These are phyloP conservation scores for Kwoniella europaea DNA, from an alignment of 768 basidiomycete species.

Conservation along the genomic window DNA sequence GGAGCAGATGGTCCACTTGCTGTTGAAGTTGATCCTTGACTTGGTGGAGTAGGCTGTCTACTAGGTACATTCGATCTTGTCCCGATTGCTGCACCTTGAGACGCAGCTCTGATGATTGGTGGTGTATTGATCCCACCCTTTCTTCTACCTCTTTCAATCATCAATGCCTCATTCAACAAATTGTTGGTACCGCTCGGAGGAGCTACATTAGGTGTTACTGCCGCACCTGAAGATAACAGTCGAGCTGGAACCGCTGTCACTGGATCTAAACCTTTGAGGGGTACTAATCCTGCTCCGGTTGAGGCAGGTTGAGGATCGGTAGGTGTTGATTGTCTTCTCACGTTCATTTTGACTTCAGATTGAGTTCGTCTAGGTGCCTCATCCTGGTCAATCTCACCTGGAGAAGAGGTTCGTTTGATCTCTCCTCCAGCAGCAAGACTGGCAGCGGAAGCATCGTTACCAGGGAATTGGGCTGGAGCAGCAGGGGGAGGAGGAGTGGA, in stretches of 20 bases:
- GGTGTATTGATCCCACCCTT: background rate
- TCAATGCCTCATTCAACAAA: constrained; percentile 25
- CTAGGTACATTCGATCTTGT: constrained; percentile 6
- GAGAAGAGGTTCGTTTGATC: constrained; percentile 7
- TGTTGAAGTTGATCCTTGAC: background rate
- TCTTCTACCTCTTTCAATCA: constrained; percentile 28
- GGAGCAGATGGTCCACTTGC: background rate
- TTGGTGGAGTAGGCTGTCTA: constrained; percentile 25
- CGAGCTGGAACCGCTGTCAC: constrained; percentile 29
- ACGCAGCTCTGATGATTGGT: background rate
- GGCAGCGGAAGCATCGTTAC: background rate
- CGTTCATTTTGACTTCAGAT: constrained; percentile 14
- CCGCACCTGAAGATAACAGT: constrained; percentile 9
- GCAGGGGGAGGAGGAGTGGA: constrained; percentile 8
- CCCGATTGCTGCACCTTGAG: background rate
- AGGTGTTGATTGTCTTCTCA: background rate
- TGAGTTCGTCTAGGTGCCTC: constrained; percentile 6
- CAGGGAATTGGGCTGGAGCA: background rate
- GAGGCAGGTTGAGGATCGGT: background rate
- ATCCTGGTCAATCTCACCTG: constrained; percentile 3
- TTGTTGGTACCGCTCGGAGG: constrained; percentile 18
- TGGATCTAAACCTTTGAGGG: constrained; percentile 19
- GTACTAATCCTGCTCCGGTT: background rate
- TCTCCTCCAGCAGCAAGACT: constrained; percentile 2
- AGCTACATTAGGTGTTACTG: constrained; percentile 12